Base-by-base conservation (phyloP, 305 asterid genomes). In the Rubia occidens region DNA sequence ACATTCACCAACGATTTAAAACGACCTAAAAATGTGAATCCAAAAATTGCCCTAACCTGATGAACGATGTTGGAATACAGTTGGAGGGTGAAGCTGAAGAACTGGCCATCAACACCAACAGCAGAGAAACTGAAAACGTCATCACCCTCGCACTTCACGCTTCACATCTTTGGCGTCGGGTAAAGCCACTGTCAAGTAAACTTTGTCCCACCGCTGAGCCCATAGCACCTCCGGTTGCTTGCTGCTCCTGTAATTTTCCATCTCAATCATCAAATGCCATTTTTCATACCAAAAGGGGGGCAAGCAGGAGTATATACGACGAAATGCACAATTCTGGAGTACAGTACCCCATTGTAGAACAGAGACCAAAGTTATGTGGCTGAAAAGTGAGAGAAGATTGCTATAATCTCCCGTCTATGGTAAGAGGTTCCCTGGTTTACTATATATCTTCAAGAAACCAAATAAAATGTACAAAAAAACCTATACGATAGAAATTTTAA, bases 191-290 rank as follows among this genome's bases (percentile, higher is more conserved):
- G 96, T 88, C 68, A 88, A 77, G 85, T 88, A 88, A n/a, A 90
- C 88, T 78, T 83, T 88, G 82, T 83, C 95, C 3, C 93, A 85
- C 29, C 97, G 85, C 72, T 90, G 93, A 4, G 97, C 96, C 97
- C 97, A 90, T 56, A 88, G 80, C 79, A 88, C 95, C 84, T 88
- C 97, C 44, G 96, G 97, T 43, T 90, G 93, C 70, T 89, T 85
- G 59, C 95, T 87, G 86, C 83, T 71, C 44, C 77, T 69, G 72
- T 13, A 67, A 32, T 7, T 51, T 35, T 4, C 5, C 35, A 66
- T n/a, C 29, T n/a, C 60, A 47, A 18, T 14, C 55, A 49, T 51
- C 56, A 51, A 49, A 49, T 49, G 55, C 18, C 55, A 49, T 3
- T 49, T 45, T 49, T 49, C 55, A 14, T 17, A 49, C 15, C 8